Conservation (phyloP, 169 alveolate genomes). For the Plasmodium gaboni region DNA sequence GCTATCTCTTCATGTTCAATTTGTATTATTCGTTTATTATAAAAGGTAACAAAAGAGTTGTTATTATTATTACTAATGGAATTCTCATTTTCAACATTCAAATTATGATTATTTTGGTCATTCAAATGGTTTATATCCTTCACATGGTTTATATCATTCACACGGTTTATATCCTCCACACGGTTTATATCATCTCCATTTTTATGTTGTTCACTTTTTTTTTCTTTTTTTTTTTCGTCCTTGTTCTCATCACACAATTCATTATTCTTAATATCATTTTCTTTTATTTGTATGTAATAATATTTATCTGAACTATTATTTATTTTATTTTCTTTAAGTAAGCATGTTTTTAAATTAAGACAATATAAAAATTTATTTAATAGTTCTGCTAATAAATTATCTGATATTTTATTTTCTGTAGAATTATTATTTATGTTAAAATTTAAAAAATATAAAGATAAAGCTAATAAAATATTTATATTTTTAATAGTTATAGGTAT, state of each 20-base stretch:
- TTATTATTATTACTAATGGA: not conserved
- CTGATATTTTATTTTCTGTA: constrained; percentile 6
- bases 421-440: constrained; percentile 28
- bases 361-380: constrained; percentile 51
- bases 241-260: not conserved
- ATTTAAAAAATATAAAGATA: constrained; percentile 52
- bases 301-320: constrained; percentile 19
- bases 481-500: constrained; percentile 61
- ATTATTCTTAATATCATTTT: constrained; percentile 4
- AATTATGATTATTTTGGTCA: not conserved
- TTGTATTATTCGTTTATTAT: constrained; percentile 43
- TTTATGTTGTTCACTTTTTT: not conserved
- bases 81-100: not conserved
- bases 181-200: not conserved
- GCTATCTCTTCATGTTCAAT: not conserved
- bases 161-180: not conserved
- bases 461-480: constrained; percentile 41
- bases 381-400: constrained; percentile 24
- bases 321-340: constrained; percentile 27
- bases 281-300: constrained; percentile 50
- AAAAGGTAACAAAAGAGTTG: constrained; percentile 34
- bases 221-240: not conserved
- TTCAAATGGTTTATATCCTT: not conserved
- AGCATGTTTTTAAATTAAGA: constrained; percentile 58
- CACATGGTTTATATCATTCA: not conserved